Base-by-base conservation (phyloP, 495 filamentous ascomycete species). In the Hypoxylon lienhwacheense region DNA sequence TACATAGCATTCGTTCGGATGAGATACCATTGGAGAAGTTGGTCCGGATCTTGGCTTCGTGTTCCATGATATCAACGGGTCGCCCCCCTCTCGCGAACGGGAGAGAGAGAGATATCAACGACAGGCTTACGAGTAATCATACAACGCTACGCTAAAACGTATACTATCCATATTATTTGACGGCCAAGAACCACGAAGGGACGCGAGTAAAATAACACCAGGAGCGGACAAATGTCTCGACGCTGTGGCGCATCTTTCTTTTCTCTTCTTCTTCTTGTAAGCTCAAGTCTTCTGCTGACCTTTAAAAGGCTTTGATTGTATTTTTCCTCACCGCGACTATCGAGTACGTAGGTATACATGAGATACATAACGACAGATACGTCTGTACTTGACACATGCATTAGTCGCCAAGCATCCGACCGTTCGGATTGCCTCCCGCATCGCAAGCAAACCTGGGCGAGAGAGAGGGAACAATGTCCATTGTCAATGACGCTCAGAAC, bases 341-440 rank as follows among this genome's bases (percentile, higher is more conserved):
- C 15, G 8, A 45, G 17, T 42, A 42, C 6, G 7, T 44, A 20
- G 16, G 32, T n/a, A n/a, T n/a, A n/a, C n/a, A n/a, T n/a, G n/a
- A n/a, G n/a, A n/a, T n/a, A n/a, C n/a, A n/a, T n/a, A n/a, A n/a
- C n/a, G n/a, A n/a, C n/a, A n/a, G n/a, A n/a, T n/a, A n/a, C n/a
- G n/a, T n/a, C n/a, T n/a, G 39, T 60, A 54, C 45, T 60, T 55
- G 37, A 36, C 45, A 42, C 46, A 52, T 37, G 41, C 33, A 47
- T 55, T 46, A 32, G 28, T 51, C 34, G 37, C 51, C 51, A 29
- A 52, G 46, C 40, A 51, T 51, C 57, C 57, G 51, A 55, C 57
- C 51, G 57, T 61, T 55, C 47, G 57, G 57, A n/a, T 45, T 51
- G 57, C 50, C 20, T 61, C 34, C n/a, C n/a, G n/a, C n/a, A 39